phyloP scores from a whole-genome alignment of 1,284 basidiomycete genomes.

The Austroboletus niveus region DNA sequence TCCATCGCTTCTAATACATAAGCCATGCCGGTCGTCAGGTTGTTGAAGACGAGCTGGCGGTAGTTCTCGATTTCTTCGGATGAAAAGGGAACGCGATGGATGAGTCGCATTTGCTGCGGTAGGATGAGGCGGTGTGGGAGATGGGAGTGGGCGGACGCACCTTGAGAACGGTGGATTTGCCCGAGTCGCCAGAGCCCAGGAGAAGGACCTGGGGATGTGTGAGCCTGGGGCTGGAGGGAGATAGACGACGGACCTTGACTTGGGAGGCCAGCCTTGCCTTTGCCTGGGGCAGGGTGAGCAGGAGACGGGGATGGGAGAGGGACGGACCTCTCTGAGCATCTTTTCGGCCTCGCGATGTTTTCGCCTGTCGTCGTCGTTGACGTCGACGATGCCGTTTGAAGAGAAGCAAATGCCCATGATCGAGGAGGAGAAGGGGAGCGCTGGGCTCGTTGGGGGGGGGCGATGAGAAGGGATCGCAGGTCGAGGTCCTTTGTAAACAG shows the following conservation, averaged over 20 bases:
- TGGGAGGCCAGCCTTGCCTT: slow-evolving; percentile 66
- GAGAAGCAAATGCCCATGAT: slow-evolving; percentile 80
- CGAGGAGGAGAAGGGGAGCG: slow-evolving; percentile 11
- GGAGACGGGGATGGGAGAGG: neutral
- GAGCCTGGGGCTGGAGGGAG: neutral
- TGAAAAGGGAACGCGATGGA: slow-evolving; percentile 78
- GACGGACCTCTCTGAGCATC: slow-evolving; percentile 54
- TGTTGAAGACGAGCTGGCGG: slow-evolving; percentile 89
- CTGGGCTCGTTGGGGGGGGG: slow-evolving; percentile 6
- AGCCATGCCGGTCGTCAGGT: slow-evolving; percentile 83
- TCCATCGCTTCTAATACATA: slow-evolving; percentile 86
- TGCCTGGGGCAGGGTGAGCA: slow-evolving; percentile 44
- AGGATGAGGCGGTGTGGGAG: neutral
- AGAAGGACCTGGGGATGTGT: slow-evolving; percentile 63
- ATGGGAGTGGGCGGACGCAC: slow-evolving; percentile 38
- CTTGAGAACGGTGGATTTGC: slow-evolving; percentile 91
- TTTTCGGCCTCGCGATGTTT: slow-evolving; percentile 68
- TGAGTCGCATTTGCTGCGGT: slow-evolving; percentile 84
- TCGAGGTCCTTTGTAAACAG: neutral
- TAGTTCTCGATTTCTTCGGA: slow-evolving; percentile 74
- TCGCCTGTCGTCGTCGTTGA: slow-evolving; percentile 62
- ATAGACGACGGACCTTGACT: slow-evolving; percentile 63
- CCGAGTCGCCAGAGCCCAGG: slow-evolving; percentile 90
- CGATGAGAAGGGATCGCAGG: no score
- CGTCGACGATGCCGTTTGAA: slow-evolving; percentile 47